Evolutionary conservation across 139 green algal genomes (phyloP).

Genomic region (Coccomyxa sp.): DNA sequence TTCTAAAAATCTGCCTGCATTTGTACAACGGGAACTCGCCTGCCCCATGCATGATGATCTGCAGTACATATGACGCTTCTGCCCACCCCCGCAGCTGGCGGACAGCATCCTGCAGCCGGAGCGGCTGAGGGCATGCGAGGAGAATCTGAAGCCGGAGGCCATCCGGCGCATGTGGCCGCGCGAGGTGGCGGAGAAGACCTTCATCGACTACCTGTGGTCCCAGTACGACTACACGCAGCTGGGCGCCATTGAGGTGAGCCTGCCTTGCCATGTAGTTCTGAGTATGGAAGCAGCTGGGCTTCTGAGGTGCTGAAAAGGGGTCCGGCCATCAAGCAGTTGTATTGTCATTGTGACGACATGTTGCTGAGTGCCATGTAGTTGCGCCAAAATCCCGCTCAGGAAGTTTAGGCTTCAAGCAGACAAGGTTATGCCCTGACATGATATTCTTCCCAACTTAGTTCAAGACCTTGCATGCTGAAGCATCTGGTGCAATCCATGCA

Average conservation of each 20-base stretch:
- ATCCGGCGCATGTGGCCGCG: slow-evolving; percentile 41
- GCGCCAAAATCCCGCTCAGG: background rate
- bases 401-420: background rate
- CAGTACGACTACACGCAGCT: slow-evolving; percentile 65
- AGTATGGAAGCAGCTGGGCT: background rate
- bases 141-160: slow-evolving; percentile 10
- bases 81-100: background rate
- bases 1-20: background rate
- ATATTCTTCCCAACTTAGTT: background rate
- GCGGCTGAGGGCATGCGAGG: slow-evolving; percentile 19
- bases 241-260: slow-evolving; percentile 54
- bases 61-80: background rate
- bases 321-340: too few relatives aligned
- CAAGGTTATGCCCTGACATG: background rate
- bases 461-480: background rate
- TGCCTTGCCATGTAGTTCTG: background rate
- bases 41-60: background rate
- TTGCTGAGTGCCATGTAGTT: background rate
- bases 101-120: slow-evolving; percentile 27
- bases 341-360: background rate
- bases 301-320: too few relatives aligned
- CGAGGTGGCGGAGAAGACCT: slow-evolving; percentile 22
- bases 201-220: slow-evolving; percentile 40
- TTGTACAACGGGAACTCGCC: background rate
- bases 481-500: background rate